A percentile compares a stretch with the other conserved stretches of the same genome.
Conservation (phyloP, 2,329 filamentous ascomycete species). For the Chrysoporthe austroafricana region DNA sequence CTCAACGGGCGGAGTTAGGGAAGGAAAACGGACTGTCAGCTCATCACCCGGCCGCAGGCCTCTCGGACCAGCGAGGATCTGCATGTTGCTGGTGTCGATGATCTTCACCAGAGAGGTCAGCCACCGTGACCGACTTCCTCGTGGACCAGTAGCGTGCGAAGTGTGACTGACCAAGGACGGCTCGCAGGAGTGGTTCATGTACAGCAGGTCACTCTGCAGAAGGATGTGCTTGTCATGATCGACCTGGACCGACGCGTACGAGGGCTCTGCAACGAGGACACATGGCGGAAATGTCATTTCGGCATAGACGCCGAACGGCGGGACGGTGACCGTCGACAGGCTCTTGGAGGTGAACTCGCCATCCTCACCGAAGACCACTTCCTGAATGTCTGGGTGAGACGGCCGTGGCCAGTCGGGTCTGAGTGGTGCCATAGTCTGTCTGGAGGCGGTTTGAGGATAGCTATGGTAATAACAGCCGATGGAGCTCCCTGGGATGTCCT, state of each 20-base stretch:
- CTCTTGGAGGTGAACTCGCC: slow-evolving; percentile 64
- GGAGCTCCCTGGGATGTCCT: not conserved
- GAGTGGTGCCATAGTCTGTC: slow-evolving; percentile 55
- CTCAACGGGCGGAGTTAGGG: not conserved
- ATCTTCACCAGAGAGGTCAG: slow-evolving; percentile 45
- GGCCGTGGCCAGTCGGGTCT: slow-evolving; percentile 63
- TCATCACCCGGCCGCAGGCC: slow-evolving; percentile 61
- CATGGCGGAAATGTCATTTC: slow-evolving; percentile 69
- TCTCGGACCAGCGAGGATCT: slow-evolving; percentile 61
- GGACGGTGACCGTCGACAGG: slow-evolving; percentile 56
- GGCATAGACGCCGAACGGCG: slow-evolving; percentile 68
- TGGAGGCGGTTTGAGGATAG: not conserved
- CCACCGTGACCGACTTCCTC: not conserved
- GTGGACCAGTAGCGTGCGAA: not conserved
- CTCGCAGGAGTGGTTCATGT: slow-evolving; percentile 71
- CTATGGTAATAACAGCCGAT: not conserved
- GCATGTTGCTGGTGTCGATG: slow-evolving; percentile 61
- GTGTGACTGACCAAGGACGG: slow-evolving; percentile 59
- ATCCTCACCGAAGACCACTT: slow-evolving; percentile 55
- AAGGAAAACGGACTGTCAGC: slow-evolving; percentile 50
- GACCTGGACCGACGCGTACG: slow-evolving; percentile 68
- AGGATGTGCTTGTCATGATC: slow-evolving; percentile 60
- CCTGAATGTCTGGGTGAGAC: slow-evolving; percentile 61
- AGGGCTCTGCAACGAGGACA: slow-evolving; percentile 56
- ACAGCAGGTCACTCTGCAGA: slow-evolving; percentile 68